Base-by-base conservation (phyloP, 371 early-diverging fungal genomes). In the Mucor irregularis region DNA sequence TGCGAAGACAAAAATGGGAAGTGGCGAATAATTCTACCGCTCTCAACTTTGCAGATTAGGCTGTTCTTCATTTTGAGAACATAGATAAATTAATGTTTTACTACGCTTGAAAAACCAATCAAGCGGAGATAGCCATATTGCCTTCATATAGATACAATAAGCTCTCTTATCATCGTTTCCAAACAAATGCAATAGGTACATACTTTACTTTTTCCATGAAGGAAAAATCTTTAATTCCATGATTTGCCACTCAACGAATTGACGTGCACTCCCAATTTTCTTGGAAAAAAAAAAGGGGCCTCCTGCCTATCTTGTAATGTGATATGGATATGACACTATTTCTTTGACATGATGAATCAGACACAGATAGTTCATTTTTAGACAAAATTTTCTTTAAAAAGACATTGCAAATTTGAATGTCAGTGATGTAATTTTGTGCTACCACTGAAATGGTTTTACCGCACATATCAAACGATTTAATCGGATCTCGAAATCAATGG, bases 371-470 rank as follows among this genome's bases (percentile, higher is more conserved):
- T 29, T 28, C 9, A n/a, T 14, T 39, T n/a, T 28, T 37, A 42
- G 16, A 14, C 24, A 7, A 9, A 21, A 21, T 39, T 17, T 21
- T 39, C 13, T 42, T 42, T 39, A 39, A 1, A 45, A 34, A 45
- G 24, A 30, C 25, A 35, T 13, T 30, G n/a, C 14, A 2, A 9
- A 40, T 38, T 61, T 55, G 16, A 50, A 51, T 37, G 56, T 44
- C 44, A 45, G 55, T 54, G 45, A 49, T 49, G 55, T 42, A 61
- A 45, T 26, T 25, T 31, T 45, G 56, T 61, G 24, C 35, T 39
- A 56, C 51, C 17, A 29, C 25, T n/a, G 13, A 52, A 53, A 64
- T 57, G 49, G 64, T 64, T 64, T 64, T 58, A 58, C 64, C 64
- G 64, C 54, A 31, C 28, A 40, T 28, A 4, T 19, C 8, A 16